phyloP scores from a whole-genome alignment of 176 grass and related monocot genomes.

The Oryza brachyantha region DNA sequence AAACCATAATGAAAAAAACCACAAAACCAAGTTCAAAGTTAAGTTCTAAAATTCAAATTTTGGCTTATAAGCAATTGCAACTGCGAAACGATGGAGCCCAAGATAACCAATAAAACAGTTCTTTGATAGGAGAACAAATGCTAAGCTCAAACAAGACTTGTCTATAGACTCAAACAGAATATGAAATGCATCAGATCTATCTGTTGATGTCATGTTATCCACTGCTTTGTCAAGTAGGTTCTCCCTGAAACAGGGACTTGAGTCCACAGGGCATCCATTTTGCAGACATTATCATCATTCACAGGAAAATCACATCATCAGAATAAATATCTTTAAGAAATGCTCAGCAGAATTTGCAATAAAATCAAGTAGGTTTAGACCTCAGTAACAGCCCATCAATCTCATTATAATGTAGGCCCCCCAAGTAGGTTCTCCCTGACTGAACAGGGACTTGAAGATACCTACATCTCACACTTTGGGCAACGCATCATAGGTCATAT shows the following conservation, averaged over 20 bases:
- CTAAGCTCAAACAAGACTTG: neutral
- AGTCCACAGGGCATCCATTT: slow-evolving; percentile 49
- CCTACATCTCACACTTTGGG: slow-evolving; percentile 15
- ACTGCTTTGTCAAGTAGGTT: slow-evolving; percentile 46
- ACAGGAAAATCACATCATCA: neutral
- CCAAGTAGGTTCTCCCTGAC: slow-evolving; percentile 50
- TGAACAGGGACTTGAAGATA: slow-evolving; percentile 23
- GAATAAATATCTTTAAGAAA: neutral
- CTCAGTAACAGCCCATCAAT: slow-evolving; percentile 4
- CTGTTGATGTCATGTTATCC: slow-evolving; percentile 31
- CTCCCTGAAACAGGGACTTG: slow-evolving; percentile 51
- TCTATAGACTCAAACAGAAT: neutral
- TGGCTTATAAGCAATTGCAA: no score
- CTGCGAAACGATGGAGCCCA: no score
- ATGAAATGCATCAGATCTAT: slow-evolving; percentile 24
- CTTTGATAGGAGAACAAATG: neutral
- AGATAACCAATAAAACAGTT: neutral
- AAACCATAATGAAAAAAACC: no score
- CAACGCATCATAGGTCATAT: neutral
- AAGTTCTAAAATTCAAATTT: no score
- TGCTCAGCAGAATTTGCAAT: no score
- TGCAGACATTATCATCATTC: slow-evolving; percentile 46
- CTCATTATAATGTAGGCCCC: slow-evolving; percentile 27
- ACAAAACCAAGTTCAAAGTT: no score
- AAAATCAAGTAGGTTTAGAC: no score